These are phyloP conservation scores for Globisporangium heterothallicum DNA, from an alignment of 352 stramenopile species.

Conservation along the genomic window DNA sequence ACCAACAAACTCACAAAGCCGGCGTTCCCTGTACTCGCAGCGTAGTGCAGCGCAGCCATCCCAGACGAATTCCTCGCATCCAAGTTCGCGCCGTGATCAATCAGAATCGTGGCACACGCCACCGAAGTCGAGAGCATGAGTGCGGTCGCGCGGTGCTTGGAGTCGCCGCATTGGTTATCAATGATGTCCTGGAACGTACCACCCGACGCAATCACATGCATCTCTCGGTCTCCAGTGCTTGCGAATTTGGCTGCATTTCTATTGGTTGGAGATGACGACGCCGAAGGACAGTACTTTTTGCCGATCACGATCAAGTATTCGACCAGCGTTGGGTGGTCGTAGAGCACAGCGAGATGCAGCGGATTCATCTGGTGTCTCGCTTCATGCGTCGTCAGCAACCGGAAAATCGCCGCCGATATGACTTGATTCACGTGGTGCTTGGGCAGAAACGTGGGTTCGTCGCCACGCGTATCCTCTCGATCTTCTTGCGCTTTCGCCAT, in stretches of 20 bases:
- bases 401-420: conserved; percentile 23
- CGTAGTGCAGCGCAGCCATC: conserved; percentile 81
- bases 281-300: conserved; percentile 31
- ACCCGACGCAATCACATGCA: conserved; percentile 4
- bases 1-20: conserved; percentile 67
- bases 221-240: conserved; percentile 9
- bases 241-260: neutral
- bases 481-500: conserved; percentile 1
- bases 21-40: conserved; percentile 70
- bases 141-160: conserved; percentile 62
- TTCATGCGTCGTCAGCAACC: conserved; percentile 62
- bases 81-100: conserved; percentile 50
- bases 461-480: conserved; percentile 11
- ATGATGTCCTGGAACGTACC: conserved; percentile 35
- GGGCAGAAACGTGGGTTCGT: no score
- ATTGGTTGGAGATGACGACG: conserved; percentile 11
- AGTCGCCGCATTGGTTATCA: conserved; percentile 50
- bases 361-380: conserved; percentile 72
- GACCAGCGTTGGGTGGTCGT: conserved; percentile 67
- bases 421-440: neutral
- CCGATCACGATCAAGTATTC: conserved; percentile 46
- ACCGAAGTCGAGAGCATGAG: conserved; percentile 78
- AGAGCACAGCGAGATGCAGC: conserved; percentile 64
- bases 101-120: conserved; percentile 43
- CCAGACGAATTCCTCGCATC: conserved; percentile 61